phyloP scores from a whole-genome alignment of 1,284 basidiomycete species.

The Irpex sp. region DNA sequence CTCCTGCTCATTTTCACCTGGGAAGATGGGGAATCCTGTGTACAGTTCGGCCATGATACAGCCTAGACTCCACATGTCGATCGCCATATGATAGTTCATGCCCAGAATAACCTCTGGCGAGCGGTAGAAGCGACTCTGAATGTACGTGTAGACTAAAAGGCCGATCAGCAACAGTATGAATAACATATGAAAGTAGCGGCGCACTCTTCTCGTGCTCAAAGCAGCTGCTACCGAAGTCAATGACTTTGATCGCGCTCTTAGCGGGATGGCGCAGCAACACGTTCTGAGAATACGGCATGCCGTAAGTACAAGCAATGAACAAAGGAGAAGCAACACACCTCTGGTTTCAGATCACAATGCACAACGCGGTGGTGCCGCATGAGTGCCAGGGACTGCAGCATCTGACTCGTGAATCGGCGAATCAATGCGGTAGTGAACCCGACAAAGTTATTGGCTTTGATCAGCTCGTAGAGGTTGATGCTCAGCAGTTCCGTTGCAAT shows the following conservation, averaged over 20 bases:
- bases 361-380: conserved; percentile 98
- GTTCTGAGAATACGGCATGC: conserved; percentile 55
- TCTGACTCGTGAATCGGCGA: conserved; percentile 94
- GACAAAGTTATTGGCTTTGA: conserved; percentile 98
- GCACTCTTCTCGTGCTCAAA: conserved; percentile 98
- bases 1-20: conserved; percentile 99
- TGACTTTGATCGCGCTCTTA: conserved; percentile 97
- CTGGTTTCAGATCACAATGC: conserved; percentile 99
- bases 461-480: conserved; percentile 98
- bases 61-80: conserved; percentile 98
- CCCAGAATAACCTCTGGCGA: conserved; percentile 94
- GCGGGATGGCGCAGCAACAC: conserved; percentile 92
- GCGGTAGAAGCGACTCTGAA: conserved; percentile 95
- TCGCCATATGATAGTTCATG: conserved; percentile 94
- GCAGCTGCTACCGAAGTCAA: conserved; percentile 99
- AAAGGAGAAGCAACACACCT: conserved; percentile 49
- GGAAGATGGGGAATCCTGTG: conserved; percentile 99
- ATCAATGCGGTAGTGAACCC: conserved; percentile 96
- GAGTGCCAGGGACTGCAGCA: conserved; percentile 86
- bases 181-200: conserved; percentile 24
- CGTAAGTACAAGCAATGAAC: neutral
- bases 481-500: conserved; percentile 98
- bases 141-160: conserved; percentile 88
- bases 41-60: conserved; percentile 97
- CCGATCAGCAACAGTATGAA: conserved; percentile 16